Base-by-base conservation (phyloP, 805 yeast genomes). In the Ogataea nakhonphanomensis region DNA sequence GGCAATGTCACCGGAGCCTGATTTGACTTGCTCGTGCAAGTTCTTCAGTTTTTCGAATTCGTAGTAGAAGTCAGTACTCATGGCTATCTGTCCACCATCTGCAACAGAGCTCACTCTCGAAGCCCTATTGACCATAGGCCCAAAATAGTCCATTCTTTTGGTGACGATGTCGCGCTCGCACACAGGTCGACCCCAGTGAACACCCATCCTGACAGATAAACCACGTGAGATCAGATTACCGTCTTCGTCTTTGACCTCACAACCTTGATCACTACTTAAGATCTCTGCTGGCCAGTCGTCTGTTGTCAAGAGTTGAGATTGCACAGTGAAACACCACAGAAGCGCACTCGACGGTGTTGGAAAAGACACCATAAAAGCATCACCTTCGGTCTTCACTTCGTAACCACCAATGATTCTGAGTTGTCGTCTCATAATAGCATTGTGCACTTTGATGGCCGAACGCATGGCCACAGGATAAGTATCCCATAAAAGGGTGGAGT, bases 351-450 rank as follows among this genome's bases (percentile, higher is more conserved):
- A 78, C 0, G 95, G 91, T 0, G 95, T 82, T 0, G 96, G 95
- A 62, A 93, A 93, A 9, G 97, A 87, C 10, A 93, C 97, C 87
- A 93, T 90, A 54, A 93, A 93, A 0, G 99, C 96, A 71, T 93
- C 99, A 58, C 99, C 99, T 78, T 93, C 99, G 2, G 97, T 93
- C 61, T 93, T 93, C 21, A 93, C 99, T 61, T 93, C 99, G 59
- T 93, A 93, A 2, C 99, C 99, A 25, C 98, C 97, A 57, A 86
- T 87, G 34, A 90, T 81, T 51, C 96, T 76, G 47, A 93, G 66
- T 51, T 88, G 95, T 35, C 98, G 76, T 57, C 99, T 79, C 99
- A 93, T 93, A 23, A 93, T 77, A 15, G 86, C 77, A 58, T 93
- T 93, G 63, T 93, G 99, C 4, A 87, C 84, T 64, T 89, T 88